phyloP scores from a whole-genome alignment of 352 stramenopile species.

The Pythium volutum region DNA sequence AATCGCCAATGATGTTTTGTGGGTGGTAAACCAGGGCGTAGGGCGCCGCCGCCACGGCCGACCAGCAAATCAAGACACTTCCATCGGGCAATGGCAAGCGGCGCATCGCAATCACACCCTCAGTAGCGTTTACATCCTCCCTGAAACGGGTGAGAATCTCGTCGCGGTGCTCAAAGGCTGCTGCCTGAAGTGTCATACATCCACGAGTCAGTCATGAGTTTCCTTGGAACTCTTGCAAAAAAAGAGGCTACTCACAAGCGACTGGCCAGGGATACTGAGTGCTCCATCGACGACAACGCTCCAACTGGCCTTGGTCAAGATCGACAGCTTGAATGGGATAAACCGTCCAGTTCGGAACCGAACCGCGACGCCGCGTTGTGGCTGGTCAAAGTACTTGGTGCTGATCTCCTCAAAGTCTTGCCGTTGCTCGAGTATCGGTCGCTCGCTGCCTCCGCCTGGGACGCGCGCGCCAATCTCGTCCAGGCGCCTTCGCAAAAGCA shows the following conservation, averaged over 20 bases:
- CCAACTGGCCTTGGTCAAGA: neutral
- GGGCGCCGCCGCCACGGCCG: neutral
- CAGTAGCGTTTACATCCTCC: neutral
- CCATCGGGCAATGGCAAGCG: slow-evolving; percentile 7
- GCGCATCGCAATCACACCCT: neutral
- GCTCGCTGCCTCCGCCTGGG: neutral
- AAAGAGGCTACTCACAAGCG: neutral
- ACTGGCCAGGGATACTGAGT: neutral
- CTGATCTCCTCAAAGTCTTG: neutral
- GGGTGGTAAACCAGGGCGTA: neutral
- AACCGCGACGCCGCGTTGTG: neutral
- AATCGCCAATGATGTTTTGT: neutral
- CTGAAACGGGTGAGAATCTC: neutral
- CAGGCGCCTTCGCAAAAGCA: neutral
- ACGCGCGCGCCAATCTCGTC: neutral
- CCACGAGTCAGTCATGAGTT: no score
- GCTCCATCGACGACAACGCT: neutral
- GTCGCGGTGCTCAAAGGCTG: neutral
- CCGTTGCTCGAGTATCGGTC: neutral
- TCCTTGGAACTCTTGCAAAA: no score
- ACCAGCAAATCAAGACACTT: neutral
- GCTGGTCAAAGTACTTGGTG: neutral
- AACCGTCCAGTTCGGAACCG: neutral
- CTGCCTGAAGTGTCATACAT: neutral
- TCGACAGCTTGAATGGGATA: slow-evolving; percentile 7